These are phyloP conservation scores for Arthonia radiata DNA, from an alignment of 495 filamentous ascomycete genomes.

Conservation along the genomic window DNA sequence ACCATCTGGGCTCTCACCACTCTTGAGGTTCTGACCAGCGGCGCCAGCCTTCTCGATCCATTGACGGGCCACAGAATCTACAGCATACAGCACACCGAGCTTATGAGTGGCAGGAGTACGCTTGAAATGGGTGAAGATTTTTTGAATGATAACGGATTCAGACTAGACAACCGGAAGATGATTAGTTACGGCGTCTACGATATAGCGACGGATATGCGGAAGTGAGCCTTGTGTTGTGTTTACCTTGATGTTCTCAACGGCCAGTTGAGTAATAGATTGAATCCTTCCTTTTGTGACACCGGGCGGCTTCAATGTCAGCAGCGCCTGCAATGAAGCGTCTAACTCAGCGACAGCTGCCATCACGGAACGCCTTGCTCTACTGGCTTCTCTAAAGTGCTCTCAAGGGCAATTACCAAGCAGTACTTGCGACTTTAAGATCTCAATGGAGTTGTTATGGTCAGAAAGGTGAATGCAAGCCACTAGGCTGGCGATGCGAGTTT, in stretches of 20 bases:
- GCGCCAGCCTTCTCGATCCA: constrained; percentile 91
- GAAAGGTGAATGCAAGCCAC: no score
- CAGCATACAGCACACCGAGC: constrained; percentile 95
- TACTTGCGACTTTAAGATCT: no score
- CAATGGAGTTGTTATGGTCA: no score
- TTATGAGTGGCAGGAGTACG: constrained; percentile 89
- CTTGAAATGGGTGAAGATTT: constrained; percentile 92
- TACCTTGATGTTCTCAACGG: constrained; percentile 86
- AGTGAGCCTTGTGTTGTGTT: constrained; percentile 20
- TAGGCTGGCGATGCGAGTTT: no score
- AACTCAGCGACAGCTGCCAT: constrained; percentile 81
- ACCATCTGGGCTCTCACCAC: constrained; percentile 53
- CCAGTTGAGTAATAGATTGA: constrained; percentile 55
- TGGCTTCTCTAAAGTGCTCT: no score
- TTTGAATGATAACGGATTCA: constrained; percentile 85
- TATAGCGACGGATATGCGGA: no score
- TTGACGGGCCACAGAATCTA: constrained; percentile 98
- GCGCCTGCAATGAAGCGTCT: constrained; percentile 69
- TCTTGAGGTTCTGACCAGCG: constrained; percentile 47
- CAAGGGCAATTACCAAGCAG: no score
- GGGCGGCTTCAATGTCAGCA: constrained; percentile 75
- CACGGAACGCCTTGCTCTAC: no score
- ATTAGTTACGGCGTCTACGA: constrained; percentile 12
- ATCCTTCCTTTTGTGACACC: constrained; percentile 87
- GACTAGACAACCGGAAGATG: constrained; percentile 30